These are phyloP conservation scores for Oryza glumipatula DNA, from an alignment of 176 grass and related monocot species.

Conservation along the genomic window DNA sequence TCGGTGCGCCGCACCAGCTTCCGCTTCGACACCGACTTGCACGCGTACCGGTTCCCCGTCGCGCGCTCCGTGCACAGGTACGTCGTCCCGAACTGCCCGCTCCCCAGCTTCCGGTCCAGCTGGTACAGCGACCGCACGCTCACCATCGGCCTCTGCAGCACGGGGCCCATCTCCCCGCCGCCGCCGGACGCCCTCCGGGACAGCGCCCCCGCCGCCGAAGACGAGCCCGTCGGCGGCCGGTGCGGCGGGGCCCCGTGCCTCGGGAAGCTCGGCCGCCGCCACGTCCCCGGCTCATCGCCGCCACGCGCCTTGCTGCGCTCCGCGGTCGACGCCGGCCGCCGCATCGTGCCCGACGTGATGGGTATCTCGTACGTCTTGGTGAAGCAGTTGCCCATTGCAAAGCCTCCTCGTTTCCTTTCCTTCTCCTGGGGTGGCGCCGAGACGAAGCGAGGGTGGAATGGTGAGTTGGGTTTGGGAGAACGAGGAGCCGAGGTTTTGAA, in stretches of 20 bases:
- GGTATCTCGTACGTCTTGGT: slow-evolving; percentile 63
- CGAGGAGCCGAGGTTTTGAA: slow-evolving; percentile 32
- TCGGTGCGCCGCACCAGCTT: slow-evolving; percentile 74
- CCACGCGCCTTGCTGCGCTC: background rate
- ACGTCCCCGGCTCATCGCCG: background rate
- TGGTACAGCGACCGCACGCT: slow-evolving; percentile 59
- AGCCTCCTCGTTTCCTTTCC: background rate
- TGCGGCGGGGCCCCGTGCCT: background rate
- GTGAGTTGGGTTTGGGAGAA: slow-evolving; percentile 19
- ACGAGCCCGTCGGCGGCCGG: background rate
- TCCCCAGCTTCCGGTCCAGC: slow-evolving; percentile 72
- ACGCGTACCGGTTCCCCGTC: slow-evolving; percentile 62
- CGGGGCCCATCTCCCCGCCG: background rate
- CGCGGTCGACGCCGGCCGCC: background rate
- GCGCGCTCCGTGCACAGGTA: slow-evolving; percentile 77
- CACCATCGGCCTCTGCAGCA: slow-evolving; percentile 62
- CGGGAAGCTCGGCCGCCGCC: slow-evolving; percentile 3
- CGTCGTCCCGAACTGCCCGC: slow-evolving; percentile 81
- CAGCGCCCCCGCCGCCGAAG: background rate
- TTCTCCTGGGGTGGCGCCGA: background rate
- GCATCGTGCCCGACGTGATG: slow-evolving; percentile 38
- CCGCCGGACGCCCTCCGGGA: background rate
- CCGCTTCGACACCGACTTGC: slow-evolving; percentile 89
- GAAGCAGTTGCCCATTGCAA: slow-evolving; percentile 73
- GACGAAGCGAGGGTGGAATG: background rate